Evolutionary conservation across 441 rosid species (phyloP), one percentile per base, ranked within the genome.

Genomic region (Sinapis alba): DNA sequence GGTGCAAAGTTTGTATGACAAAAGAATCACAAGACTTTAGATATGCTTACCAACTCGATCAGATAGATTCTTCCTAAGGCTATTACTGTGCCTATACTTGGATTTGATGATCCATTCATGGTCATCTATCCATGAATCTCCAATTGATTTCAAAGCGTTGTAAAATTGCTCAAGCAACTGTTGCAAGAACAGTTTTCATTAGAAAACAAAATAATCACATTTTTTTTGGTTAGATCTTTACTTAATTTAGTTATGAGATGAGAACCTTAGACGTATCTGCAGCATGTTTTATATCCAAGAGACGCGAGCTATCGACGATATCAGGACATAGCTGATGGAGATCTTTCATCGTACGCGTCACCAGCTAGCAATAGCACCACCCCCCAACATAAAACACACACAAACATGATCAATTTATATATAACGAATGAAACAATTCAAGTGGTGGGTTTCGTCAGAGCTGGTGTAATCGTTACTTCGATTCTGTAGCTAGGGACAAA

Each of bases 311-410:
- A 8, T 86, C 73, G 47, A 89, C 64, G 75, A 85, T 86, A 65
- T 83, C 88, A 15, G 99, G 97, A 80, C 85, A 89, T 60, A 85
- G 74, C 69, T 80, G 82, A 38, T 86, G 82, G 5, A 95, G 91
- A 77, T 95, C 93, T 66, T 68, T 86, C 87, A 89, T 86, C 34
- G 98, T 91, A 82, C 78, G 75, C 11, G 80, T 60, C 81, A 93
- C 74, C 80, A 92, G 76, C 97, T 65, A 5, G 5, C 76, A 65
- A 18, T 45, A 38, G 5, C n/a, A n/a, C 45, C 7, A 12, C 28
- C 62, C 28, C 28, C 43, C 24, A 20, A 61, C 20, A 15, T n/a
- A 10, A 30, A 34, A 62, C 28, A 53, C 27, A 53, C n/a, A 9
- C 27, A 71, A 26, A 6, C 53, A 32, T 11, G n/a, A 60, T 57